These are phyloP conservation scores for Solidago caesia DNA, from an alignment of 129 eudicot species.

Conservation along the genomic window DNA sequence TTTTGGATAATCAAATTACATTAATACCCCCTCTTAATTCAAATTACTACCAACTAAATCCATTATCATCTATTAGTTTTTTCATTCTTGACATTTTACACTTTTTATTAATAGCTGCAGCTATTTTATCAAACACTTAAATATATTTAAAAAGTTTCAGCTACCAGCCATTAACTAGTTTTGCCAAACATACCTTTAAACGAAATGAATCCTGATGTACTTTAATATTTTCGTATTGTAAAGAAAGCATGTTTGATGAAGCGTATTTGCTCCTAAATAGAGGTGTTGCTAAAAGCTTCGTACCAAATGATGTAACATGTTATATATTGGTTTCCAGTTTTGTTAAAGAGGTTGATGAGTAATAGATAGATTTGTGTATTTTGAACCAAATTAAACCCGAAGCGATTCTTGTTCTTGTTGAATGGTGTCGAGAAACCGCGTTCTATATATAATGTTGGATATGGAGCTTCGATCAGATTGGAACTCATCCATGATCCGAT, in stretches of 20 bases:
- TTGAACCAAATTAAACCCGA: too few relatives aligned
- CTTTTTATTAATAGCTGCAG: too few relatives aligned
- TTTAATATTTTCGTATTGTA: slow-evolving; percentile 68
- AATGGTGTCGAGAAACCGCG: not conserved
- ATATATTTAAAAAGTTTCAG: too few relatives aligned
- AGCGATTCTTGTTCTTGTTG: not conserved
- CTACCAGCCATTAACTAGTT: too few relatives aligned
- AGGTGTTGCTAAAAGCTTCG: slow-evolving; percentile 66
- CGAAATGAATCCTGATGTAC: slow-evolving; percentile 74
- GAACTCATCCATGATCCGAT: not conserved
- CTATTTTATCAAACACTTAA: too few relatives aligned
- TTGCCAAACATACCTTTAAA: too few relatives aligned
- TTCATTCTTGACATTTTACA: too few relatives aligned
- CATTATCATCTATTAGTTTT: too few relatives aligned
- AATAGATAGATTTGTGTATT: too few relatives aligned
- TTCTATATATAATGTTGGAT: not conserved
- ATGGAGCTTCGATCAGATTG: not conserved
- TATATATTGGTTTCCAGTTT: slow-evolving; percentile 49
- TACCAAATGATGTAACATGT: slow-evolving; percentile 85
- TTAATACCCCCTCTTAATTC: too few relatives aligned
- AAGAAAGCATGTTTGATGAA: slow-evolving; percentile 51
- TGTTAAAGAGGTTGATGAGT: slow-evolving; percentile 29
- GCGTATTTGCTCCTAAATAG: slow-evolving; percentile 61
- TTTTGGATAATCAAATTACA: too few relatives aligned
- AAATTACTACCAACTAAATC: too few relatives aligned